Evolutionary conservation across 2,329 filamentous ascomycete species (phyloP), one percentile per base, ranked within the genome.

Genomic region (Ophiocordyceps camponoti-floridani): DNA sequence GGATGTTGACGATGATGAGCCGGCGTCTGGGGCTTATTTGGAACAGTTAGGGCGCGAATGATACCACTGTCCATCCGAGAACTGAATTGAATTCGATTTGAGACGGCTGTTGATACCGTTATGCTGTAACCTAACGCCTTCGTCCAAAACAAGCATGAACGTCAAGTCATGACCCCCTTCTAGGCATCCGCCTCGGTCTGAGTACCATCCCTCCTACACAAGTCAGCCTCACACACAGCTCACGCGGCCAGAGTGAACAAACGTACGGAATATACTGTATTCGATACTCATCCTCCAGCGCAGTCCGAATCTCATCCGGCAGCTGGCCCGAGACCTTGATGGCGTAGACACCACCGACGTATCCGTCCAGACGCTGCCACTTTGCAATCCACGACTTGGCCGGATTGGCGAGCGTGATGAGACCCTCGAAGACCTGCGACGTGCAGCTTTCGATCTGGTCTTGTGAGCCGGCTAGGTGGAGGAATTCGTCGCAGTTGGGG

Each of bases 401-500:
- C n/a, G 88, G 88, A 59, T 95, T 81, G 42, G 81, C 77, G 35
- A 96, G 73, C 38, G 84, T 78, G 59, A 96, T 85, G 51, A 95
- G 66, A 42, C 91, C 91, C 62, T 98, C 91, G 60, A 91, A 98
- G 51, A 96, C 88, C 57, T 89, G 84, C 13, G 86, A 94, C 18
- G 91, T 98, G 73, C 88, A 95, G 66, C 87, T 85, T 58, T 85
- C 79, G 56, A 96, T 84, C 50, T 79, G 75, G 48, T 98, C 91
- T 53, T 73, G 68, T 51, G 81, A 83, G 59, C 81, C 79, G 51
- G 77, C 73, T 48, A 96, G 81, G 61, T 85, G 80, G 47, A 98
- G 81, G 62, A 94, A 84, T 43, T 84, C 78, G 59, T 95, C 89
- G 73, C 91, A 98, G 70, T 98, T 98, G 49, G 91, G 91, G 60